Conservation (phyloP, 257 asterid genomes). For the Gentiana straminea region DNA sequence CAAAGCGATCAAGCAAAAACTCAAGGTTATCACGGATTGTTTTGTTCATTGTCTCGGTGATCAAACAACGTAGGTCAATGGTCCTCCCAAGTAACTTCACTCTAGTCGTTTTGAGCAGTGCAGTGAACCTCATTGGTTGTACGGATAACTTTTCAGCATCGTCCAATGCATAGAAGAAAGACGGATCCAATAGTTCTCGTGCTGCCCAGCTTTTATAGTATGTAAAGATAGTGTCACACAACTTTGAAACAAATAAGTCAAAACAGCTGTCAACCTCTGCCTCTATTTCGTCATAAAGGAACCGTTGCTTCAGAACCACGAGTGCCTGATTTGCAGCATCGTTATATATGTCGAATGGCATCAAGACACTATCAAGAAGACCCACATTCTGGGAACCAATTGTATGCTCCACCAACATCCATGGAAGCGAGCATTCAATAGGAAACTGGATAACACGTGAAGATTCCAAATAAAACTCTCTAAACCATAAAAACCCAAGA, state of each 20-base stretch:
- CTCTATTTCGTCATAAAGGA: constrained; percentile 96
- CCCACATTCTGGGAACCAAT: constrained; percentile 69
- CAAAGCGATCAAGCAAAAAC: constrained; percentile 82
- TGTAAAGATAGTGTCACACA: constrained; percentile 73
- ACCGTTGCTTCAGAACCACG: constrained; percentile 88
- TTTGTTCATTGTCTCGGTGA: constrained; percentile 85
- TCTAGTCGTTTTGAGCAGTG: constrained; percentile 72
- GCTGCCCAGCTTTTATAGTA: constrained; percentile 99
- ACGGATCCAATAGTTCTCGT: constrained; percentile 91
- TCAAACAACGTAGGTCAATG: constrained; percentile 84
- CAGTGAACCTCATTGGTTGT: constrained; percentile 80
- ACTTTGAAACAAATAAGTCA: constrained; percentile 79
- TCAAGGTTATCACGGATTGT: constrained; percentile 82
- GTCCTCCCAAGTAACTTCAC: constrained; percentile 98
- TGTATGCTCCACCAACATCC: constrained; percentile 98
- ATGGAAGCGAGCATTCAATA: constrained; percentile 95
- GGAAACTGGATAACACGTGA: constrained; percentile 99
- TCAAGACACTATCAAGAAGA: constrained; percentile 77
- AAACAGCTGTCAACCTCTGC: constrained; percentile 99
- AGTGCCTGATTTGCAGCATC: constrained; percentile 98
- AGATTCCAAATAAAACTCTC: constrained; percentile 98
- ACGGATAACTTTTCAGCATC: constrained; percentile 75
- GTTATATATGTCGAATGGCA: constrained; percentile 94
- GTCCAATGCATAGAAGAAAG: constrained; percentile 88
- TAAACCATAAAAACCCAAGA: constrained; percentile 95